Evolutionary conservation across 2,329 filamentous ascomycete genomes (phyloP).

Genomic region (Colletotrichum sidae): DNA sequence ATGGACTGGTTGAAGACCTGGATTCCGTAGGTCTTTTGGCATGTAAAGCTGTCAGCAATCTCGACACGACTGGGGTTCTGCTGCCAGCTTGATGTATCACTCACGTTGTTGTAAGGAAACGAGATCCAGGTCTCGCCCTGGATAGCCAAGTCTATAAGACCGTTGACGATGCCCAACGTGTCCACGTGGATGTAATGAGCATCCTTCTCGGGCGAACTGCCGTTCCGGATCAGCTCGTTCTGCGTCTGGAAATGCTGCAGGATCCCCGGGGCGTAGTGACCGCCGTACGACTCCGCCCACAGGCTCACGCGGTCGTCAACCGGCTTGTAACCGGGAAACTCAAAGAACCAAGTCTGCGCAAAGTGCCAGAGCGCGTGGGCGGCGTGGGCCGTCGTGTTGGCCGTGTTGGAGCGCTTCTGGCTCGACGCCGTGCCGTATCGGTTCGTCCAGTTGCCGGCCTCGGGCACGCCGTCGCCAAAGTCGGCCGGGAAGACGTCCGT

Average conservation of each 20-base stretch:
- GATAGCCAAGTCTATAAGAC: constrained; percentile 72
- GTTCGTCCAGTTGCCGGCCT: constrained; percentile 49
- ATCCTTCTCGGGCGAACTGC: constrained; percentile 61
- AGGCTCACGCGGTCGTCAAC: constrained; percentile 66
- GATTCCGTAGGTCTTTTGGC: constrained; percentile 66
- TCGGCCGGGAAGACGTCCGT: constrained; percentile 40
- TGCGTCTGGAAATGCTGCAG: constrained; percentile 70
- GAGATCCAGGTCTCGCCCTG: constrained; percentile 68
- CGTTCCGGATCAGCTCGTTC: constrained; percentile 66
- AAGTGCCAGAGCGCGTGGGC: constrained; percentile 63
- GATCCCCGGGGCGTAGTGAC: constrained; percentile 62
- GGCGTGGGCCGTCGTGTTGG: constrained; percentile 55
- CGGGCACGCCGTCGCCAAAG: constrained; percentile 51
- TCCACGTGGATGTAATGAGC: constrained; percentile 62
- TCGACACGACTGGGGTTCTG: neutral
- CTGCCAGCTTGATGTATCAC: neutral
- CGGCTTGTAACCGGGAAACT: constrained; percentile 66
- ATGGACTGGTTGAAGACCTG: constrained; percentile 58
- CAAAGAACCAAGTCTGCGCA: constrained; percentile 69
- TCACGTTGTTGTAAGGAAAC: constrained; percentile 71
- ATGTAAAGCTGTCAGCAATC: neutral
- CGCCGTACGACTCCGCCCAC: constrained; percentile 65
- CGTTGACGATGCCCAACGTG: constrained; percentile 79
- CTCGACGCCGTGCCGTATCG: constrained; percentile 49
- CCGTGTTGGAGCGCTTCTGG: constrained; percentile 43